Conservation (phyloP, 345 rosid genomes). For the Punica granatum region DNA sequence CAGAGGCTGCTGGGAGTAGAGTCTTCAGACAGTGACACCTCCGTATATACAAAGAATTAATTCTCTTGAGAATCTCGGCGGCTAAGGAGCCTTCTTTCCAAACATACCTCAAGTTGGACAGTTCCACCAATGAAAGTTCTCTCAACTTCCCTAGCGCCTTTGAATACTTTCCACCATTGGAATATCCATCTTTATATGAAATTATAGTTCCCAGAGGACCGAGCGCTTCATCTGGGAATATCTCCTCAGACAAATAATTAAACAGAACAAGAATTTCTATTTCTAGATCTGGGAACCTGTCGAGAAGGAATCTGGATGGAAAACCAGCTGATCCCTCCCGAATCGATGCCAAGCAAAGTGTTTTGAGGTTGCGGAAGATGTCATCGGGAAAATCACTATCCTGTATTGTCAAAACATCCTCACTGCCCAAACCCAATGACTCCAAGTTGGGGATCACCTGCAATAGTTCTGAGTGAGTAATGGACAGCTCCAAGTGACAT, state of each 20-base stretch:
- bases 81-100: background rate
- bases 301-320: conserved; percentile 1
- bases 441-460: too few relatives aligned
- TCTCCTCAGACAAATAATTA: background rate
- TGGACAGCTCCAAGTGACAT: too few relatives aligned
- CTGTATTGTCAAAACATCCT: background rate
- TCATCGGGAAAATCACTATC: background rate
- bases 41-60: background rate
- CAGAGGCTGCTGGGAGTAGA: background rate
- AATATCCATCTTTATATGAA: too few relatives aligned
- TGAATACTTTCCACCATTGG: background rate
- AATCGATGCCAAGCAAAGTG: too few relatives aligned
- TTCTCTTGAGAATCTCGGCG: background rate
- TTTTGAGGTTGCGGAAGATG: background rate
- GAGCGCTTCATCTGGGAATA: background rate
- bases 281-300: background rate
- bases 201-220: background rate
- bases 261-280: background rate
- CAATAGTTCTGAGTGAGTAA: too few relatives aligned
- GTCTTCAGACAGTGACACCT: background rate
- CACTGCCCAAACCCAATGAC: background rate
- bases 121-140: background rate
- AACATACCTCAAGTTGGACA: background rate
- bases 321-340: background rate
- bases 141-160: background rate